phyloP scores from a whole-genome alignment of 2,329 filamentous ascomycete genomes.

The Aspergillus felis region DNA sequence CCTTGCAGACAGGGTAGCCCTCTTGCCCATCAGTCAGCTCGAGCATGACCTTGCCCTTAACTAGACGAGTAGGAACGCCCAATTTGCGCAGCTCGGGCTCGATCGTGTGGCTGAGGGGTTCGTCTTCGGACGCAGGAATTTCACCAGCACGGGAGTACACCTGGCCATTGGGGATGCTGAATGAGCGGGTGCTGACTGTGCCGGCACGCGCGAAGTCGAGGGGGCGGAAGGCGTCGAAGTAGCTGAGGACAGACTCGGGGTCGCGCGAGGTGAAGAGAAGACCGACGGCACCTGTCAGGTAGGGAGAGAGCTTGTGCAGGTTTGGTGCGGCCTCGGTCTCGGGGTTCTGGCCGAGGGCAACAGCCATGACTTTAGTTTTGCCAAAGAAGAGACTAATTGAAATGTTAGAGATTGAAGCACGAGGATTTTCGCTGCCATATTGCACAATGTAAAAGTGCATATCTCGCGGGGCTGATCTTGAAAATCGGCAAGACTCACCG shows the following conservation, averaged over 20 bases:
- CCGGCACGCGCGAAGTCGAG: constrained; percentile 92
- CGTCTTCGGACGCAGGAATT: constrained; percentile 73
- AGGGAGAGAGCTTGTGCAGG: constrained; percentile 63
- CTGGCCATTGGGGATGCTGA: constrained; percentile 77
- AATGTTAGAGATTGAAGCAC: constrained; percentile 3
- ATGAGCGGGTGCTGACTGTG: constrained; percentile 66
- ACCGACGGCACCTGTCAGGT: constrained; percentile 79
- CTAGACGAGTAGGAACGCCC: constrained; percentile 82
- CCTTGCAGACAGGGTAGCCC: constrained; percentile 73
- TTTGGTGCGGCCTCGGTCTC: constrained; percentile 78
- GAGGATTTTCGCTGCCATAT: background rate
- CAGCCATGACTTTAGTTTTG: constrained; percentile 98
- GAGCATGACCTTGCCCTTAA: constrained; percentile 82
- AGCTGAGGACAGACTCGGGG: constrained; percentile 62
- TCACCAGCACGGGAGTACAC: constrained; percentile 77
- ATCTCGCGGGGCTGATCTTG: background rate
- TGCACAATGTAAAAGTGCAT: background rate
- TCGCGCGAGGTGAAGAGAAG: constrained; percentile 83
- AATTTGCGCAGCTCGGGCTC: constrained; percentile 88
- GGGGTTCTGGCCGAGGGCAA: constrained; percentile 75
- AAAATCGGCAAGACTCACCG: constrained; percentile 52
- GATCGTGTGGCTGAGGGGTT: constrained; percentile 79
- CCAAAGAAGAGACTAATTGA: constrained; percentile 84
- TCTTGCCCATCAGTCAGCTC: constrained; percentile 48
- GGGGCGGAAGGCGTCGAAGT: constrained; percentile 68